These are phyloP conservation scores for Emericellopsis cladophorae DNA, from an alignment of 2,329 filamentous ascomycete genomes.

Conservation along the genomic window DNA sequence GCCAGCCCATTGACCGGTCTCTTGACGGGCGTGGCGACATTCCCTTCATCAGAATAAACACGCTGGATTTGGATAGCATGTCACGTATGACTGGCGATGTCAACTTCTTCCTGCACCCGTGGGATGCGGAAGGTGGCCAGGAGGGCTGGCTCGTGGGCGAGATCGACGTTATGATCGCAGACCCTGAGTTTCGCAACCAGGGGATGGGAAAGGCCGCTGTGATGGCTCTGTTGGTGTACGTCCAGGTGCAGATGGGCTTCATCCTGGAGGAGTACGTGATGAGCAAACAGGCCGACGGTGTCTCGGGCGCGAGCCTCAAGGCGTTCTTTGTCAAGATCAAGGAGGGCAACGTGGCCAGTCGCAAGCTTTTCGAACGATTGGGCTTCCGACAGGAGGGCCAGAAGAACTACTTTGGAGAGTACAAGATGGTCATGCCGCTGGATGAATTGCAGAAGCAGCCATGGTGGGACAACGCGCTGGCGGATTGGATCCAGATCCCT, in stretches of 20 bases:
- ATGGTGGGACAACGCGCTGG: conserved; percentile 10
- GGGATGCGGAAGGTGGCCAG: conserved; percentile 32
- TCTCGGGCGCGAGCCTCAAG: conserved; percentile 17
- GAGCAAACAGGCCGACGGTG: background rate
- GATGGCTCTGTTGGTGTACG: conserved; percentile 55
- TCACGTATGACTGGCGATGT: conserved; percentile 59
- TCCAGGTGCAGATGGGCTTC: conserved; percentile 34
- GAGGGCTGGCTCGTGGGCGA: conserved; percentile 45
- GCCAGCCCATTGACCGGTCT: conserved; percentile 28
- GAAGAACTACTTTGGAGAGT: conserved; percentile 48
- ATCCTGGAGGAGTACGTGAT: conserved; percentile 38
- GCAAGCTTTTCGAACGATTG: conserved; percentile 35
- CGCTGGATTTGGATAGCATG: conserved; percentile 33
- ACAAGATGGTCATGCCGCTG: conserved; percentile 33
- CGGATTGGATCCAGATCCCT: conserved; percentile 1
- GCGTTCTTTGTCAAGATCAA: conserved; percentile 47
- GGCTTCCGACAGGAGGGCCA: conserved; percentile 38
- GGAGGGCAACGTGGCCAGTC: conserved; percentile 37
- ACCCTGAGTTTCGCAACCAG: conserved; percentile 36
- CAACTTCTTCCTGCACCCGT: conserved; percentile 64
- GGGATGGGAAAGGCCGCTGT: conserved; percentile 58
- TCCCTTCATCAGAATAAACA: conserved; percentile 12
- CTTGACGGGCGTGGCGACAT: background rate
- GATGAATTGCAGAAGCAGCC: conserved; percentile 8
- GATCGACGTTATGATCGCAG: conserved; percentile 78